Evolutionary conservation across 805 yeast genomes (phyloP).

Genomic region (Ogataea paraovalis): DNA sequence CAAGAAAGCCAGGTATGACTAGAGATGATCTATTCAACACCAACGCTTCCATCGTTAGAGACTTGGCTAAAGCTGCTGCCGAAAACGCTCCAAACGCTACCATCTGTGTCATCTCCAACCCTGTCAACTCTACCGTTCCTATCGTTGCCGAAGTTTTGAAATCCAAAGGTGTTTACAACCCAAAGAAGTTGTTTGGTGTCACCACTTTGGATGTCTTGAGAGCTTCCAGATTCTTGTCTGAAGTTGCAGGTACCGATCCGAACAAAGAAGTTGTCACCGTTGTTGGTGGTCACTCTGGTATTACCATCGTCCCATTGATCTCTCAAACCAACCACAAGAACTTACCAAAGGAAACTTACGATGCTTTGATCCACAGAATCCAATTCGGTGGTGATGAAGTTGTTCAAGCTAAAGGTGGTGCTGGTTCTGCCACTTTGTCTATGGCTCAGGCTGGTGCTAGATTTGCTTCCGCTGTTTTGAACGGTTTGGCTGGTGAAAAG

Average conservation of each 20-base stretch:
- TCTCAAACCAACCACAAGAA: constrained; percentile 74
- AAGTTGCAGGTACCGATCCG: constrained; percentile 70
- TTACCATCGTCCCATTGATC: constrained; percentile 89
- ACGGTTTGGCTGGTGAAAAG: constrained; percentile 45
- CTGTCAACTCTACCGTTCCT: constrained; percentile 96
- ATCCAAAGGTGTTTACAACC: constrained; percentile 82
- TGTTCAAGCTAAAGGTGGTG: constrained; percentile 79
- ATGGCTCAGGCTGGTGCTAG: constrained; percentile 86
- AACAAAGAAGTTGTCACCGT: constrained; percentile 73
- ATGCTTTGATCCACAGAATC: constrained; percentile 76
- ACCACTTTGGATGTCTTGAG: constrained; percentile 91
- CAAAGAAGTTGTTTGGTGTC: constrained; percentile 90
- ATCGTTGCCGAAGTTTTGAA: constrained; percentile 91
- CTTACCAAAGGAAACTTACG: constrained; percentile 60
- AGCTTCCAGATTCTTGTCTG: constrained; percentile 78
- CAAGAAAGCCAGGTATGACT: constrained; percentile 99
- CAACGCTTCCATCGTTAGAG: constrained; percentile 93
- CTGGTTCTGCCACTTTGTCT: constrained; percentile 80
- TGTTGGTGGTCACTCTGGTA: constrained; percentile 97
- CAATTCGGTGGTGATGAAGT: constrained; percentile 93
- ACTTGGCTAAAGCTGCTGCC: constrained; percentile 82
- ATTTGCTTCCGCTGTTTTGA: constrained; percentile 63
- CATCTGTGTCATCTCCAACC: constrained; percentile 82
- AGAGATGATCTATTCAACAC: constrained; percentile 96
- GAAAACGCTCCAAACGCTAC: constrained; percentile 82